These are phyloP conservation scores for Jaltomata sinuosa DNA, from an alignment of 257 asterid genomes.

Conservation along the genomic window DNA sequence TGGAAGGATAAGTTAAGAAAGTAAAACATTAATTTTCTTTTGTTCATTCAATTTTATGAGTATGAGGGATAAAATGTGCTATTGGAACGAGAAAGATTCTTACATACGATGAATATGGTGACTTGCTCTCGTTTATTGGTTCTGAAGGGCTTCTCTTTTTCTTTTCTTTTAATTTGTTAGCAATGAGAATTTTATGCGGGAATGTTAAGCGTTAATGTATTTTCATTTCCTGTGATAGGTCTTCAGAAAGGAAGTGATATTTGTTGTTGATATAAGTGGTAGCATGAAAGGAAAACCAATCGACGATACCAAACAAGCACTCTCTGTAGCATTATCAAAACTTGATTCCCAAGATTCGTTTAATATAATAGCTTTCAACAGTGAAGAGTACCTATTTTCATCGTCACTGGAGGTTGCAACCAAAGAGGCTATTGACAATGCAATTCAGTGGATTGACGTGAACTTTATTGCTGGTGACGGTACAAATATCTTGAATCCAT, in stretches of 20 bases:
- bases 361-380: slow-evolving; percentile 52
- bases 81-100: neutral
- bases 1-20: neutral
- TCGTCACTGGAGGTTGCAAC: slow-evolving; percentile 52
- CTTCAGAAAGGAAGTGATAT: slow-evolving; percentile 59
- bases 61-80: neutral
- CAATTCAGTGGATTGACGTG: slow-evolving; percentile 43
- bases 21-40: neutral
- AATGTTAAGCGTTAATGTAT: neutral
- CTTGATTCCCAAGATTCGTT: slow-evolving; percentile 50
- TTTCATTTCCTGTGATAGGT: slow-evolving; percentile 21
- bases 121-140: neutral
- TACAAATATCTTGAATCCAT: slow-evolving; percentile 52
- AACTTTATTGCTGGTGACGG: slow-evolving; percentile 62
- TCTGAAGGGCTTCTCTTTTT: neutral
- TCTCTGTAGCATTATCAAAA: slow-evolving; percentile 46
- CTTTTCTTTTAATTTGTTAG: neutral
- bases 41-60: neutral
- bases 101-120: neutral
- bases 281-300: slow-evolving; percentile 62
- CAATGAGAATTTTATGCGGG: neutral
- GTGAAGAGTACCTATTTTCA: slow-evolving; percentile 43
- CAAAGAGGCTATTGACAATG: slow-evolving; percentile 33
- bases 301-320: slow-evolving; percentile 53
- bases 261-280: slow-evolving; percentile 66